A percentile compares a stretch with the other conserved stretches of the same genome.
Evolutionary conservation across 345 rosid genomes (phyloP).

Genomic region (Chamaenerion angustifolium): DNA sequence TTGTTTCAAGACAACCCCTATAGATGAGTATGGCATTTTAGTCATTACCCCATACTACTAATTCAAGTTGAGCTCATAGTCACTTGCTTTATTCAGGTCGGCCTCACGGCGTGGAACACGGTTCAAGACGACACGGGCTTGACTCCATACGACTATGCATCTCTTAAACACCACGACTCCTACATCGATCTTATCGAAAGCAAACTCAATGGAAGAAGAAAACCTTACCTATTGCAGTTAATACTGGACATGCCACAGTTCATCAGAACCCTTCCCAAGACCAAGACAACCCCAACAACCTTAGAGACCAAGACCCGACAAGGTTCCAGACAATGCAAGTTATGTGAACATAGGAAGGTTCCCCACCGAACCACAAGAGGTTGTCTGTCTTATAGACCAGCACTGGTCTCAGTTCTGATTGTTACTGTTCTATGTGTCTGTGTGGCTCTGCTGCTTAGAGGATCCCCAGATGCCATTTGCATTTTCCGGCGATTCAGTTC

Average conservation of each 20-base stretch:
- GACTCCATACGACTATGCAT: conserved; percentile 53
- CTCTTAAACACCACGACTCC: conserved; percentile 32
- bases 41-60: too few relatives aligned
- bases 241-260: conserved; percentile 36
- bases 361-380: conserved; percentile 20
- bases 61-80: too few relatives aligned
- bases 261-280: neutral
- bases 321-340: conserved; percentile 28
- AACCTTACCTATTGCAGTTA: conserved; percentile 17
- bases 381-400: conserved; percentile 35
- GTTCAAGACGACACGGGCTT: conserved; percentile 37
- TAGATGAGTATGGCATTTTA: too few relatives aligned
- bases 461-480: conserved; percentile 38
- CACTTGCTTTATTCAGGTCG: conserved; percentile 25
- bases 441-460: conserved; percentile 54
- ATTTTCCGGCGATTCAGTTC: conserved; percentile 52
- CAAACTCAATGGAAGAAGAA: conserved; percentile 23
- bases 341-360: conserved; percentile 20
- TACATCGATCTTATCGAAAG: conserved; percentile 41
- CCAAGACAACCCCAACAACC: neutral
- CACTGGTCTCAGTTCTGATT: conserved; percentile 47
- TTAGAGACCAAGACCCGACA: conserved; percentile 14
- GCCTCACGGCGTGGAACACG: conserved; percentile 44
- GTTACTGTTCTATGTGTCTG: conserved; percentile 59
- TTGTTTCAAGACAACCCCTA: too few relatives aligned